Base-by-base conservation (phyloP, 805 yeast genomes). In the Diddensiella transvaalensis region DNA sequence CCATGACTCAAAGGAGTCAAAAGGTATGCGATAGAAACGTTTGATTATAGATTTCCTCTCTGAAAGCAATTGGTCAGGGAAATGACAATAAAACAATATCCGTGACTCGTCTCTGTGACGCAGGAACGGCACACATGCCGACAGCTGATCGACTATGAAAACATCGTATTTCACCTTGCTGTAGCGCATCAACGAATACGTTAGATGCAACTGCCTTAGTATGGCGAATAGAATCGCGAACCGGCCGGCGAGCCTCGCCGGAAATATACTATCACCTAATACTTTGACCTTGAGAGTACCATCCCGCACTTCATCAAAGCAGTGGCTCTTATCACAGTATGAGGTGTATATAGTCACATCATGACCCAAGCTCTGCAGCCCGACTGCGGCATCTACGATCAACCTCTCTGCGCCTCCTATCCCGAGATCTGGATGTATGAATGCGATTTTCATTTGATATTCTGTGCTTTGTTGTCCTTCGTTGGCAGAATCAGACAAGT, bases 341-440 rank as follows among this genome's bases (percentile, higher is more conserved):
- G 96, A 89, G 0, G 99, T 91, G 67, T 75, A 88, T 3, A 90
- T 75, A 1, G 75, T 73, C 8, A 93, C 81, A 0, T 71, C 73
- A 61, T 85, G 82, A 3, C 82, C 81, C 24, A 72, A 66, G 2
- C 79, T 74, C 60, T 91, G 88, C 22, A 93, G 69, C 0, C 96
- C 96, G 2, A 88, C 71, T 0, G 98, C 99, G 2, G 95, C 89
- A 67, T 93, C 99, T 1, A 93, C 96, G 1, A 93, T 89, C n/a
- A 95, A 74, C 50, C 99, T 74, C 63, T 93, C 99, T 1, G 99
- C 99, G 3, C 99, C 99, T 56, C 89, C 99, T 49, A 91, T 91
- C 0, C 99, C 99, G 46, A 93, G 70, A 68, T 93, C 99, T 0
- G 99, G 99, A 62, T 93, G 99, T 3, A 93, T 68, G 58, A 93